Base-by-base conservation (phyloP, 2,329 filamentous ascomycete species). In the Cercospora brassicicola region DNA sequence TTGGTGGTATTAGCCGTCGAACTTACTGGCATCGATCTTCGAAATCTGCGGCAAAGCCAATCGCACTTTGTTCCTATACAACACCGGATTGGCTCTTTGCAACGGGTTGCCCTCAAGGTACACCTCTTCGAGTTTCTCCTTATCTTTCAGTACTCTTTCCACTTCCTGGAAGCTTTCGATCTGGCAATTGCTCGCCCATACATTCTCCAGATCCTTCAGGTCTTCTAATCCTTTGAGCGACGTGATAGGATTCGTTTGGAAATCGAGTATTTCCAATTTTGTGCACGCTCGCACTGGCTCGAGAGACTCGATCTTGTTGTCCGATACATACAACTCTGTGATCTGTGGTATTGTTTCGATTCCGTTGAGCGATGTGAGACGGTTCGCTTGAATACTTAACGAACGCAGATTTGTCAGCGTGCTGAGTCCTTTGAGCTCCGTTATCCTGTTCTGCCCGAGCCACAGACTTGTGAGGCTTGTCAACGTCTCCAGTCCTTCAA, bases 11-110 rank as follows among this genome's bases (percentile, higher is more conserved):
- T 33, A 9, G 4, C 13, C 30, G 20, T 39, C 62, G 13, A 31
- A 92, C 93, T 88, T 85, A 97, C 94, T 96, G 67, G 95, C 95
- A 87, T 99, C 95, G 78, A 99, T 97, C 83, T 99, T 94, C 78
- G 87, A 87, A 62, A 99, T 83, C 79, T 95, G 91, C 66, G 95
- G 95, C 79, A 99, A 80, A 36, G 93, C 91, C 79, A 99, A 81
- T 67, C 90, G 87, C 53, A 99, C 89, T 82, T 99, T 99, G 82
- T 97, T 98, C 76, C 95, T 85, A 81, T 99, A 99, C 69, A 97
- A 81, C 0, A 92, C 91, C n/a, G 91, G 91, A 4, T 87, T 88
- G 64, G 86, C 86, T 69, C 89, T 84, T 82, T 99, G 95, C 74
- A 99, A 80, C 28, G 94, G 94, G 76, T 96, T 97, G 1, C 93